Evolutionary conservation across 1,284 basidiomycete genomes (phyloP), one percentile per base, ranked within the genome.

Genomic region (Omphalotus olearius): DNA sequence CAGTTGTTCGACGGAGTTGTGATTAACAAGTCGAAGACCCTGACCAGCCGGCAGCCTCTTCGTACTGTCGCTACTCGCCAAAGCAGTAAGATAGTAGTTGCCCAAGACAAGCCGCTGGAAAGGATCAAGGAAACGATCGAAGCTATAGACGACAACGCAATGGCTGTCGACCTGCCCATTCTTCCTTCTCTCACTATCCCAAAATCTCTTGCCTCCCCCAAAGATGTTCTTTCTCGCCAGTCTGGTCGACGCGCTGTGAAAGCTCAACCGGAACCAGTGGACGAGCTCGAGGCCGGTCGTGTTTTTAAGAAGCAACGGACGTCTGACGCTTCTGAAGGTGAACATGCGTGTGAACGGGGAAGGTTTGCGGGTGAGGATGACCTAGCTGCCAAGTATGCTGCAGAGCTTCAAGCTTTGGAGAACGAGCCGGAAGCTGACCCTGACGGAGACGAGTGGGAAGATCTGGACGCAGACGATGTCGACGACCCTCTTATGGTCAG

Each of bases 401-500:
- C 14, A 23, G 67, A 69, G 54, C 69, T 72, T 43, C 68, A 69
- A 14, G 64, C 56, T 1, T 61, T 66, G 36, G 65, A 72, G 9
- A 69, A 78, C 20, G 74, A 78, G 50, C 60, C 54, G 6, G 82
- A 85, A 60, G 82, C 78, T 0, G 82, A 87, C 56, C 81, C 83
- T 2, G 70, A 84, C 42, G 72, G 74, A 17, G 71, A 76, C n/a
- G 64, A 74, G 18, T 89, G 88, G 93, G 87, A 89, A 30, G 94
- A 98, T 65, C 78, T 98, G 16, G 96, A 98, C 62, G 87, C 84
- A 3, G 95, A 94, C 52, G 96, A 99, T 64, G 79, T 72, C n/a
- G 93, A 94, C 53, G 96, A 99, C 66, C 95, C 95, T 13, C 72
- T 91, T 55, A 98, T 98, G 95, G 95, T 97, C 56, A 90, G 86